Conservation (phyloP, 768 basidiomycete species). For the Tricholoma flavovirens region DNA sequence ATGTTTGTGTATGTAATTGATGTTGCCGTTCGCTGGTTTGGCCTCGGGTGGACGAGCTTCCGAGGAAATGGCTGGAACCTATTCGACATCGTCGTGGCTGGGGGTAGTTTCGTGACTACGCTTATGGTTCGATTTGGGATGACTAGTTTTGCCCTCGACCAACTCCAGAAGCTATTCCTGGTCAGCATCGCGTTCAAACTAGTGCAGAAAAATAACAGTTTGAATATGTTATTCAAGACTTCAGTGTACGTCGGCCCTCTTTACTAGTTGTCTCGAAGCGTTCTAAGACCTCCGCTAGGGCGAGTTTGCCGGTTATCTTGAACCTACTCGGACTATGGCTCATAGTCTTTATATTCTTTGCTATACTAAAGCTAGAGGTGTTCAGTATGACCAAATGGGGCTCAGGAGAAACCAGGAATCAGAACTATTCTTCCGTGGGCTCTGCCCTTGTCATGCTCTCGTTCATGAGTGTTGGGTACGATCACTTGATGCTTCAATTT, state of each 20-base stretch:
- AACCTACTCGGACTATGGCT: conserved; percentile 86
- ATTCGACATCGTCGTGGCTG: conserved; percentile 78
- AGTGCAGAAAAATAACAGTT: conserved; percentile 77
- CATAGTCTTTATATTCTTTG: conserved; percentile 86
- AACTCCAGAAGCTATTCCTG: conserved; percentile 86
- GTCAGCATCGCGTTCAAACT: conserved; percentile 93
- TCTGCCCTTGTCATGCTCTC: conserved; percentile 83
- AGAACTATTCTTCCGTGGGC: conserved; percentile 78
- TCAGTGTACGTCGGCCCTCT: conserved; percentile 60
- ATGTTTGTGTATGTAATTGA: conserved; percentile 73
- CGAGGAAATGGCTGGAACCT: conserved; percentile 91
- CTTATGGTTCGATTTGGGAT: conserved; percentile 57
- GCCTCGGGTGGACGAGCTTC: conserved; percentile 82
- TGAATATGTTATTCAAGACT: conserved; percentile 97
- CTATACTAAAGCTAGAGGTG: conserved; percentile 82
- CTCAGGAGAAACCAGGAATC: conserved; percentile 55
- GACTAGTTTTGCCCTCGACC: conserved; percentile 47
- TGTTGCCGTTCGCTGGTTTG: conserved; percentile 69
- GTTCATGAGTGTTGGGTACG: conserved; percentile 89
- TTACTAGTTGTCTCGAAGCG: background rate
- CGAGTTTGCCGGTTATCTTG: conserved; percentile 80
- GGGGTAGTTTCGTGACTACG: conserved; percentile 80
- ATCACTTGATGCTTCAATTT: background rate
- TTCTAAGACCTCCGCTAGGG: conserved; percentile 35
- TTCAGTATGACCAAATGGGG: conserved; percentile 90